Evolutionary conservation across 495 filamentous ascomycete species (phyloP).

Genomic region (Hypomontagnella submonticulosa): DNA sequence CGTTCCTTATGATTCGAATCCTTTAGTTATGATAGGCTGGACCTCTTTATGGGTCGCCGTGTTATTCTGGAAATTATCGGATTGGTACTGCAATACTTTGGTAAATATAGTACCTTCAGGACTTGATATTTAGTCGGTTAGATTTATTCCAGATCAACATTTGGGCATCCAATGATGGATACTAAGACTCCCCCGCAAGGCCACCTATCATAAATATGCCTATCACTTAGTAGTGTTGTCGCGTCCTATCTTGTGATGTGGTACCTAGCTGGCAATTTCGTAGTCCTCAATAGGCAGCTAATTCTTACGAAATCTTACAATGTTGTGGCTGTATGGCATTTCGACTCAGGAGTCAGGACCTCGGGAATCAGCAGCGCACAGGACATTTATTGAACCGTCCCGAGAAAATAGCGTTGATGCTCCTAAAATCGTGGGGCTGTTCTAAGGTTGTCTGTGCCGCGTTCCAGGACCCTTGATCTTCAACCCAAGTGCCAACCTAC

Average conservation of each 20-base stretch:
- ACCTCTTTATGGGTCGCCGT: slow-evolving; percentile 8
- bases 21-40: slow-evolving; percentile 25
- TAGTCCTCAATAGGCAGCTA: neutral
- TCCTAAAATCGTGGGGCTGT: slow-evolving; percentile 10
- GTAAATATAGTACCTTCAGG: neutral
- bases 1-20: slow-evolving; percentile 38
- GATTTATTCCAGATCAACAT: neutral
- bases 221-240: neutral
- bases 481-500: neutral
- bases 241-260: neutral
- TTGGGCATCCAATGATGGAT: neutral
- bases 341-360: too few species aligned
- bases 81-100: slow-evolving; percentile 22
- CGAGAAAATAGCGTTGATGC: slow-evolving; percentile 23
- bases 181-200: too few species aligned
- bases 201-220: too few species aligned
- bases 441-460: slow-evolving; percentile 11
- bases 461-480: slow-evolving; percentile 31
- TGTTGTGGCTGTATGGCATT: slow-evolving; percentile 10
- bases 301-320: neutral
- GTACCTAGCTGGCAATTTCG: neutral
- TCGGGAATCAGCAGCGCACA: slow-evolving; percentile 3
- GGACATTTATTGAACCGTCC: slow-evolving; percentile 29
- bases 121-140: neutral
- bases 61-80: slow-evolving; percentile 36